These are phyloP conservation scores for Auriculariales sp. DNA, from an alignment of 768 basidiomycete species.

Conservation along the genomic window DNA sequence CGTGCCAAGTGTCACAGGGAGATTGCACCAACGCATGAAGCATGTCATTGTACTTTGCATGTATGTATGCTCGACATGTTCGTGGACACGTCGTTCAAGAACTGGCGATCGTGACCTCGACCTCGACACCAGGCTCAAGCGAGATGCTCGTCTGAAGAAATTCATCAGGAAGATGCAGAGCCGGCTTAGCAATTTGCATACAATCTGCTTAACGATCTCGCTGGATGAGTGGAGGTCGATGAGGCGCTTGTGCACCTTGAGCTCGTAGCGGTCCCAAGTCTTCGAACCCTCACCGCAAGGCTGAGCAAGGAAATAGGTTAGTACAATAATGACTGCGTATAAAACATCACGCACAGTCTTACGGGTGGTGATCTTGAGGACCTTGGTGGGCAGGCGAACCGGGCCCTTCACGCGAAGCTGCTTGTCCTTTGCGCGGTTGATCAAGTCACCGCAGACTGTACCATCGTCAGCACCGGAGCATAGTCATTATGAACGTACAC, in stretches of 20 bases:
- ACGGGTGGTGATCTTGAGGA: conserved; percentile 96
- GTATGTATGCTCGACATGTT: conserved; percentile 21
- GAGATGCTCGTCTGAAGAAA: conserved; percentile 79
- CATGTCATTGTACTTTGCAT: too few species aligned
- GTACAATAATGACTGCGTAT: conserved; percentile 1
- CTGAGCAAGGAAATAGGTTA: conserved; percentile 22
- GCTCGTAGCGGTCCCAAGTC: conserved; percentile 99
- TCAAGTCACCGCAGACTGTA: conserved; percentile 85
- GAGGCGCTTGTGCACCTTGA: conserved; percentile 98
- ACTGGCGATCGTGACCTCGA: conserved; percentile 91
- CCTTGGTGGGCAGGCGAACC: conserved; percentile 96
- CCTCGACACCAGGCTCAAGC: conserved; percentile 98
- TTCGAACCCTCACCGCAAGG: conserved; percentile 99
- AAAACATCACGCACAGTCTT: conserved; percentile 61
- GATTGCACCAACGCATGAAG: too few species aligned
- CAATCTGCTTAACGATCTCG: conserved; percentile 99
- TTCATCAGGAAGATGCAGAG: not conserved
- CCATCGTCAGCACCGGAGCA: not conserved
- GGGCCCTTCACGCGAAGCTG: conserved; percentile 98
- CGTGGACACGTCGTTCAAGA: conserved; percentile 17
- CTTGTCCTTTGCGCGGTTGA: conserved; percentile 99
- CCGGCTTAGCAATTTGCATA: conserved; percentile 24
- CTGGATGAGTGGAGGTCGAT: conserved; percentile 98
- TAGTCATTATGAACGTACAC: conserved; percentile 10
- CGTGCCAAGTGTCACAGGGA: too few species aligned